phyloP scores from a whole-genome alignment of 352 stramenopile species.

The Paralagenidium karlingii region DNA sequence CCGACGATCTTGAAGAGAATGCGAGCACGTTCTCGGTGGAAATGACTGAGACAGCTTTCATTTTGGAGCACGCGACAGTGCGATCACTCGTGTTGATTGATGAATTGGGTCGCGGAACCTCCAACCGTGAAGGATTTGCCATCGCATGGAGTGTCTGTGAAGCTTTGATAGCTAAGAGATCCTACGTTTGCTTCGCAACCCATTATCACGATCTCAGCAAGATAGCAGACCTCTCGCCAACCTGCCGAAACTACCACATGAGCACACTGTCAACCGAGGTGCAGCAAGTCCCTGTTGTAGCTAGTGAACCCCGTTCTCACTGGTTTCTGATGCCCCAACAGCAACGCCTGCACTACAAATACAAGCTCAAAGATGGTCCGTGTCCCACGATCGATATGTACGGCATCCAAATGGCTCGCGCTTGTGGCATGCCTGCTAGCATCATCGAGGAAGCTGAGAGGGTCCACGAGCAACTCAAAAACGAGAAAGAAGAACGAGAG shows the following conservation, averaged over 20 bases:
- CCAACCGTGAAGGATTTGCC: slow-evolving; percentile 78
- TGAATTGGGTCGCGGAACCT: slow-evolving; percentile 84
- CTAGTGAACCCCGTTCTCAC: neutral
- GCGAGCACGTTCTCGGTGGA: slow-evolving; percentile 86
- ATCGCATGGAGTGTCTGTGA: slow-evolving; percentile 86
- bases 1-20: slow-evolving; percentile 91
- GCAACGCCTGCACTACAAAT: slow-evolving; percentile 39
- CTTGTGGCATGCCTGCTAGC: slow-evolving; percentile 49
- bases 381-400: slow-evolving; percentile 54
- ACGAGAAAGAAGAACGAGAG: too few relatives aligned
- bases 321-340: neutral
- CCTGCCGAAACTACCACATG: slow-evolving; percentile 64
- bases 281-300: neutral
- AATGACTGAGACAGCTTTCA: slow-evolving; percentile 85
- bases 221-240: slow-evolving; percentile 45
- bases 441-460: slow-evolving; percentile 41
- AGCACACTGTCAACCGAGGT: slow-evolving; percentile 27
- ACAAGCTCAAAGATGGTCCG: slow-evolving; percentile 56
- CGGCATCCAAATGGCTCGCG: slow-evolving; percentile 66
- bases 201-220: slow-evolving; percentile 77
- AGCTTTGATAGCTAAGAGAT: slow-evolving; percentile 42
- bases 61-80: slow-evolving; percentile 55
- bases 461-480: slow-evolving; percentile 17
- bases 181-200: slow-evolving; percentile 84
- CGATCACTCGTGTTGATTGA: slow-evolving; percentile 83